Evolutionary conservation across 768 basidiomycete genomes (phyloP).

Genomic region (Gyrodon lividus): DNA sequence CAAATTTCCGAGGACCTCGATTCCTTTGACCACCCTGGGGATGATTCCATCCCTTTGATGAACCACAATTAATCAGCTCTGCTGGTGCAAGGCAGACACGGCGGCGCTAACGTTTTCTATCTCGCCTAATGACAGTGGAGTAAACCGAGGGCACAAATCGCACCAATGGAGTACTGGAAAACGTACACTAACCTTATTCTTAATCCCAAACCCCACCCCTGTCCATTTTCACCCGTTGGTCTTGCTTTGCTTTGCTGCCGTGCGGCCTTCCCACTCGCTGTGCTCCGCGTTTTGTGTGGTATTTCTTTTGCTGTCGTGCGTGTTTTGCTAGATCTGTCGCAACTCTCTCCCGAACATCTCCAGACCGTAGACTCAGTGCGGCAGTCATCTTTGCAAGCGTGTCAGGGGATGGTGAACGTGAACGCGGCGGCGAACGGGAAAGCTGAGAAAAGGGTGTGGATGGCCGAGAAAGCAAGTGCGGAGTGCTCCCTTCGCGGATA

Average conservation of each 20-base stretch:
- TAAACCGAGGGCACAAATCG: background rate
- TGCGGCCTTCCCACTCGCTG: slow-evolving; percentile 64
- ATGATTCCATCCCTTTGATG: too few species aligned
- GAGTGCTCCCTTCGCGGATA: slow-evolving; percentile 7
- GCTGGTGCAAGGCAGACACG: background rate
- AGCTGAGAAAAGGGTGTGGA: slow-evolving; percentile 40
- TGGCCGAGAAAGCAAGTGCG: slow-evolving; percentile 26
- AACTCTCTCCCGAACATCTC: slow-evolving; percentile 58
- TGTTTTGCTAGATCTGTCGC: slow-evolving; percentile 61
- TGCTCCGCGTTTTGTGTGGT: slow-evolving; percentile 72
- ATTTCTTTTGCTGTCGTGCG: slow-evolving; percentile 65
- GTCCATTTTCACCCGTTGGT: slow-evolving; percentile 62
- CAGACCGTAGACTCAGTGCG: slow-evolving; percentile 34
- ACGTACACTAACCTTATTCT: background rate
- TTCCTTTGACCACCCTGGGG: too few species aligned
- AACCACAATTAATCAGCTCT: too few species aligned
- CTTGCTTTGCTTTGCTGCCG: slow-evolving; percentile 86
- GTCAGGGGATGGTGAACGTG: slow-evolving; percentile 45
- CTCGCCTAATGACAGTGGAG: background rate
- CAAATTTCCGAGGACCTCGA: too few species aligned
- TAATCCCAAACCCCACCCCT: slow-evolving; percentile 61
- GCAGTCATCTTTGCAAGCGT: slow-evolving; percentile 43
- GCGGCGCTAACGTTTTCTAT: background rate
- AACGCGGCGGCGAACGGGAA: slow-evolving; percentile 54
- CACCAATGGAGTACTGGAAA: background rate